Conservation (phyloP, 73 alveolate species). For the Effrenium voratum region DNA sequence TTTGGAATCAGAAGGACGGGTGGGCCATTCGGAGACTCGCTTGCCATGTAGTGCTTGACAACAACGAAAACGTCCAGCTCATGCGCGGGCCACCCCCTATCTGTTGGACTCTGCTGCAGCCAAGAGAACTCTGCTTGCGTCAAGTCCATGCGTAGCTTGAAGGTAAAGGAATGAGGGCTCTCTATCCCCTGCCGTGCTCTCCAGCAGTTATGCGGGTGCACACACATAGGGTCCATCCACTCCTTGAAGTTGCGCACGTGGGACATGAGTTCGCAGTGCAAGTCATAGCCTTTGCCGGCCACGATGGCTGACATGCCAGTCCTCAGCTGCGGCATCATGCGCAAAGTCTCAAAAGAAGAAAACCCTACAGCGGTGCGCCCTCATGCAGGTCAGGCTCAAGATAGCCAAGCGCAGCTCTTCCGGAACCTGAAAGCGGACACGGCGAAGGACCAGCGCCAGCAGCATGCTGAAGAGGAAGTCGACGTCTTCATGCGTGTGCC, state of each 20-base stretch:
- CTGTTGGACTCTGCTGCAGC: too few species aligned
- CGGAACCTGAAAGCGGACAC: neutral
- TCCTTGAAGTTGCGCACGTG: neutral
- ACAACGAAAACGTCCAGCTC: neutral
- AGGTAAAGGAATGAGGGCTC: neutral
- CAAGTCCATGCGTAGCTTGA: neutral
- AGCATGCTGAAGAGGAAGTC: neutral
- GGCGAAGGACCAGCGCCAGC: neutral
- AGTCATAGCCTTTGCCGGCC: neutral
- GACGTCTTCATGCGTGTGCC: conserved; percentile 7
- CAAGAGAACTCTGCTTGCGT: neutral
- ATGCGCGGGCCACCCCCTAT: too few species aligned
- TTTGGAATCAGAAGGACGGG: neutral
- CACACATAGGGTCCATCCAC: neutral
- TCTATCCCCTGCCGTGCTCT: neutral
- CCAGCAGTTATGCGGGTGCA: neutral
- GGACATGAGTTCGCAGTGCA: neutral
- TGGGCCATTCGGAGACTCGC: neutral
- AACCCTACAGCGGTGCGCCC: too few species aligned
- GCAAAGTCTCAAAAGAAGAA: too few species aligned
- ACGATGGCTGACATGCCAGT: neutral
- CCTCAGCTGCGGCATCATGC: too few species aligned
- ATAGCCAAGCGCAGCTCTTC: too few species aligned
- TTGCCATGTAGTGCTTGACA: neutral
- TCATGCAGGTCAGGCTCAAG: too few species aligned